Conservation (phyloP, 108 stramenopile species). For the Aurantiochytrium sp. region DNA sequence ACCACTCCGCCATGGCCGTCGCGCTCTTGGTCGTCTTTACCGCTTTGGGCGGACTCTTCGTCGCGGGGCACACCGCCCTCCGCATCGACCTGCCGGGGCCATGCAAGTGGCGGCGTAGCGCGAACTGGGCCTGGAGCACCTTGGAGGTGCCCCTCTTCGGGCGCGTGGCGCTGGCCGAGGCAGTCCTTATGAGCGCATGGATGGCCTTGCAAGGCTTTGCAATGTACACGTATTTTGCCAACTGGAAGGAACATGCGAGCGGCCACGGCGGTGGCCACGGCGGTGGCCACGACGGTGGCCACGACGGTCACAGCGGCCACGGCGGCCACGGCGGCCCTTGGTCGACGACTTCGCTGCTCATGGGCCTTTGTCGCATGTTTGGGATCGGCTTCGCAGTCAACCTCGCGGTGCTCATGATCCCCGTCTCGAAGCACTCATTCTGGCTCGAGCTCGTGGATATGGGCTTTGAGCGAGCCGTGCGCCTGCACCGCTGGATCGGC, state of each 20-base stretch:
- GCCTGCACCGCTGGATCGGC: not conserved
- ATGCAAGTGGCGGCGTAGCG: not conserved
- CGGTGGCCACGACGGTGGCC: too few relatives aligned
- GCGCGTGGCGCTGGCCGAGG: not conserved
- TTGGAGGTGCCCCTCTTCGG: not conserved
- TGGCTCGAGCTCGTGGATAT: conserved; percentile 7
- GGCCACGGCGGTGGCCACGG: not conserved
- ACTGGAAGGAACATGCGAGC: not conserved
- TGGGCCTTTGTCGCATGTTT: conserved; percentile 1
- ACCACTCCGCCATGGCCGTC: not conserved
- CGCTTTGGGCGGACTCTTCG: not conserved
- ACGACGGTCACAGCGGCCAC: too few relatives aligned
- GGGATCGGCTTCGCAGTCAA: not conserved
- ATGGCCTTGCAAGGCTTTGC: not conserved
- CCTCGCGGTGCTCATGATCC: not conserved
- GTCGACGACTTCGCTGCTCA: too few relatives aligned
- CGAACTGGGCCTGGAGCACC: not conserved
- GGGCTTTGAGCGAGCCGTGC: conserved; percentile 12
- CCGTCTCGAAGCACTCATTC: conserved; percentile 14
- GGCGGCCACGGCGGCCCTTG: too few relatives aligned
- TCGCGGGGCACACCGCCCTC: not conserved
- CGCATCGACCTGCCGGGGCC: not conserved
- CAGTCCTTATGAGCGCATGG: not conserved
- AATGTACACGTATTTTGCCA: not conserved
- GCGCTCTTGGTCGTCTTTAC: not conserved